Conservation (phyloP, 345 rosid species). For the Dovyalis caffra region DNA sequence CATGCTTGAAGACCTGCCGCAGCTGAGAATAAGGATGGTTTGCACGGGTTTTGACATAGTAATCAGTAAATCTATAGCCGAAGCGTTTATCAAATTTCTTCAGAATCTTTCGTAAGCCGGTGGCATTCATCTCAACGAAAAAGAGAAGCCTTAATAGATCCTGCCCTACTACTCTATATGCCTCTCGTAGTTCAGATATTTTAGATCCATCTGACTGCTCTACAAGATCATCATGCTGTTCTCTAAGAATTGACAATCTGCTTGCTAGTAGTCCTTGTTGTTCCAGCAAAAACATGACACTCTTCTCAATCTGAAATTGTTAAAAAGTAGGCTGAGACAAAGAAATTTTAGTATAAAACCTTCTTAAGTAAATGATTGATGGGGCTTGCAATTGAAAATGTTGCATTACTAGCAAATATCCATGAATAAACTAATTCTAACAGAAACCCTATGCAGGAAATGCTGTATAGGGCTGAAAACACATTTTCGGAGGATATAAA, state of each 20-base stretch:
- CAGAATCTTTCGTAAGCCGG: constrained; percentile 88
- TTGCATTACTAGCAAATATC: no score
- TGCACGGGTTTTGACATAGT: constrained; percentile 88
- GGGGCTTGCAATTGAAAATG: neutral
- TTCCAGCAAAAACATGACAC: constrained; percentile 85
- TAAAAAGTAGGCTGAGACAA: neutral
- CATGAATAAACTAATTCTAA: no score
- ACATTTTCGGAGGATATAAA: no score
- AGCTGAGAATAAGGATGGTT: constrained; percentile 98
- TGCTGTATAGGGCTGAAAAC: no score
- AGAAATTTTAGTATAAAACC: neutral
- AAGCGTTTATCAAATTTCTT: constrained; percentile 95
- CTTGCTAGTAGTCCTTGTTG: constrained; percentile 86
- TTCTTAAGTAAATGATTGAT: neutral
- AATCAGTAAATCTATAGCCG: constrained; percentile 84
- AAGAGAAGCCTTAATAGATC: constrained; percentile 77
- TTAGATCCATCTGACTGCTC: constrained; percentile 60
- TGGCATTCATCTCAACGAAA: constrained; percentile 84
- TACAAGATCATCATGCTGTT: constrained; percentile 56
- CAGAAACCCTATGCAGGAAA: no score
- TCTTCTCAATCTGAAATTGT: constrained; percentile 76
- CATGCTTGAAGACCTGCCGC: constrained; percentile 97
- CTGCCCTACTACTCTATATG: constrained; percentile 68
- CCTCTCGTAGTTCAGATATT: constrained; percentile 63
- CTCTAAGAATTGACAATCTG: constrained; percentile 58